These are phyloP conservation scores for Hibiscus syriacus DNA, from an alignment of 345 rosid species.

Conservation along the genomic window DNA sequence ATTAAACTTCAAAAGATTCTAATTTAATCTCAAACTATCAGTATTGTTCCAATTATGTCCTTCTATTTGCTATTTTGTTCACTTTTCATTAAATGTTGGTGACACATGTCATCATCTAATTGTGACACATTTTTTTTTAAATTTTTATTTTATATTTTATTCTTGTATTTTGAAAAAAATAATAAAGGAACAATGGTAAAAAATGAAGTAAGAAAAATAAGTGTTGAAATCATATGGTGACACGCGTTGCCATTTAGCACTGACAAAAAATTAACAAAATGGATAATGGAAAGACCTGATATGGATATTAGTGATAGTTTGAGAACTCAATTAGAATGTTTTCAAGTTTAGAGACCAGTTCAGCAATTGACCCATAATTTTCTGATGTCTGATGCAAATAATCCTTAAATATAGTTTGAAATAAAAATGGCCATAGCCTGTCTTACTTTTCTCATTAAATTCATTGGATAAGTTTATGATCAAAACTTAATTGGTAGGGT, in stretches of 20 bases:
- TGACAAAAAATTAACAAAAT: too few relatives aligned
- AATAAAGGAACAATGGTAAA: too few relatives aligned
- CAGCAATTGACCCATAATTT: not conserved
- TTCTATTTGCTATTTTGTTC: not conserved
- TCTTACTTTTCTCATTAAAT: slow-evolving; percentile 6
- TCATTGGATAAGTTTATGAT: not conserved
- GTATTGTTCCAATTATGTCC: not conserved
- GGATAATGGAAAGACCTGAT: too few relatives aligned
- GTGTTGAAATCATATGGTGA: too few relatives aligned
- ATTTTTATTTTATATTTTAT: too few relatives aligned
- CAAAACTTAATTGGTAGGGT: slow-evolving; percentile 44
- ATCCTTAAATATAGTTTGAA: not conserved
- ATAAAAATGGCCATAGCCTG: slow-evolving; percentile 4
- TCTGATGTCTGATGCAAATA: not conserved
- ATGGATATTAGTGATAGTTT: not conserved
- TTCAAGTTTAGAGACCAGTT: not conserved
- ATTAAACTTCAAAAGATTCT: not conserved
- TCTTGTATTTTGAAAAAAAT: too few relatives aligned
- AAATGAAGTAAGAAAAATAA: too few relatives aligned
- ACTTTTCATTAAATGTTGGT: not conserved
- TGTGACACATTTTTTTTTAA: too few relatives aligned
- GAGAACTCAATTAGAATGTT: not conserved
- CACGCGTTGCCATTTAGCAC: too few relatives aligned
- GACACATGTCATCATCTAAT: too few relatives aligned
- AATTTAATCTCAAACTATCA: not conserved